phyloP scores from a whole-genome alignment of 2,329 filamentous ascomycete species.

The Beauveria brongniartii region DNA sequence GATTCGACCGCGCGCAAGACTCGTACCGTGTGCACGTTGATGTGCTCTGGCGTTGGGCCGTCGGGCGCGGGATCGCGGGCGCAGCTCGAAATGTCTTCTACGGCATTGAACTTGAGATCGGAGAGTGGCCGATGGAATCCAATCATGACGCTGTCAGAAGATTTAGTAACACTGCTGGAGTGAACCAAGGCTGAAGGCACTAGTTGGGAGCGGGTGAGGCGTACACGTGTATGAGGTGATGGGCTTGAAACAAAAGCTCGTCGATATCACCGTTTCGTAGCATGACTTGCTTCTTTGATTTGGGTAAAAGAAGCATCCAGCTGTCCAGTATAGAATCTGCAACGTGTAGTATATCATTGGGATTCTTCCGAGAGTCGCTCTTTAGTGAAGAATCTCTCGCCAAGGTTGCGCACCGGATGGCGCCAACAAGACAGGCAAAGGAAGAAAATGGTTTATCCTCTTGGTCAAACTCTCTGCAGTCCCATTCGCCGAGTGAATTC shows the following conservation, averaged over 20 bases:
- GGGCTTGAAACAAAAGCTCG: conserved; percentile 23
- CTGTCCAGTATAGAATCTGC: conserved; percentile 29
- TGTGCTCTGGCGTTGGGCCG: conserved; percentile 13
- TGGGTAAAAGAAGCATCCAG: conserved; percentile 30
- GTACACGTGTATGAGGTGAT: conserved; percentile 20
- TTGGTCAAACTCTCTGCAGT: conserved; percentile 50
- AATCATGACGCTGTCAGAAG: conserved; percentile 22
- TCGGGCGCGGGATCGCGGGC: conserved; percentile 16
- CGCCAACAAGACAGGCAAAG: conserved; percentile 59
- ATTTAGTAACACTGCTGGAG: not conserved
- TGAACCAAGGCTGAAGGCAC: no score
- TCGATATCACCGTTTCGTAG: conserved; percentile 20
- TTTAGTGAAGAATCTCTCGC: conserved; percentile 21
- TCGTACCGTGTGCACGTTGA: conserved; percentile 31
- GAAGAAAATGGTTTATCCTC: conserved; percentile 52
- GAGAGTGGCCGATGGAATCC: conserved; percentile 32
- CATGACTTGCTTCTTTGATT: conserved; percentile 25
- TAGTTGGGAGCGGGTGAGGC: not conserved
- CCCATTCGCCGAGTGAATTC: conserved; percentile 50
- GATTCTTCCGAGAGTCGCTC: conserved; percentile 16
- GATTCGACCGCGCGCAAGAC: conserved; percentile 29
- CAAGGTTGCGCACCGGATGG: conserved; percentile 33
- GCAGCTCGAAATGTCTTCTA: conserved; percentile 32
- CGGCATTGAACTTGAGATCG: conserved; percentile 28
- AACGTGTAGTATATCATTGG: conserved; percentile 22